Conservation (phyloP, 73 alveolate genomes). For the Blepharisma stoltei region DNA sequence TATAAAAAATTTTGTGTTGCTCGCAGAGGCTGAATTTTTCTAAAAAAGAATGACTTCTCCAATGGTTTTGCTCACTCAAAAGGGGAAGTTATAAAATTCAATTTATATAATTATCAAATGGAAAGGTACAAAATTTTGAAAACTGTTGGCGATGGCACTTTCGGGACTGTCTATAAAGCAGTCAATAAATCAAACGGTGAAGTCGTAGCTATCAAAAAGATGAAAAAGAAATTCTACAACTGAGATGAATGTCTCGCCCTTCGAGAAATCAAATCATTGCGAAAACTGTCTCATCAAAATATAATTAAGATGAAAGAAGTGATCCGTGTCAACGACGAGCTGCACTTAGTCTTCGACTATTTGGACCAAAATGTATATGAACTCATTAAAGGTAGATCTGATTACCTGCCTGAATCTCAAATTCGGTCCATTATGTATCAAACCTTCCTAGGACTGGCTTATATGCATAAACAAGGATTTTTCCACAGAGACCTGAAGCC, state of each 20-base stretch:
- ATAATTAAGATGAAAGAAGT: conserved; percentile 77
- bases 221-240: conserved; percentile 68
- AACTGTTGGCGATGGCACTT: conserved; percentile 75
- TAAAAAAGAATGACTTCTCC: no score
- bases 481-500: conserved; percentile 99
- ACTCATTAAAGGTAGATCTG: conserved; percentile 84
- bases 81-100: no score
- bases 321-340: conserved; percentile 81
- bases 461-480: conserved; percentile 99
- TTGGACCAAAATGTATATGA: conserved; percentile 92
- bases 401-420: conserved; percentile 78
- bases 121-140: conserved; percentile 37
- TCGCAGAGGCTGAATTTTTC: no score
- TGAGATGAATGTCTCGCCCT: conserved; percentile 98
- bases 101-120: conserved; percentile 1
- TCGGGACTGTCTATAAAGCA: conserved; percentile 81
- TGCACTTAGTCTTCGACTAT: conserved; percentile 98
- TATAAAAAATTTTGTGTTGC: no score
- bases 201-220: conserved; percentile 63
- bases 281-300: conserved; percentile 79
- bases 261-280: conserved; percentile 95
- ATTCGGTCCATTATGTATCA: conserved; percentile 81
- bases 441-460: conserved; percentile 90
- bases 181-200: conserved; percentile 77
- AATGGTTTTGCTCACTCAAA: no score